Evolutionary conservation across 495 filamentous ascomycete genomes (phyloP), one percentile per base, ranked within the genome.

Genomic region (Schizothecium vesticola): DNA sequence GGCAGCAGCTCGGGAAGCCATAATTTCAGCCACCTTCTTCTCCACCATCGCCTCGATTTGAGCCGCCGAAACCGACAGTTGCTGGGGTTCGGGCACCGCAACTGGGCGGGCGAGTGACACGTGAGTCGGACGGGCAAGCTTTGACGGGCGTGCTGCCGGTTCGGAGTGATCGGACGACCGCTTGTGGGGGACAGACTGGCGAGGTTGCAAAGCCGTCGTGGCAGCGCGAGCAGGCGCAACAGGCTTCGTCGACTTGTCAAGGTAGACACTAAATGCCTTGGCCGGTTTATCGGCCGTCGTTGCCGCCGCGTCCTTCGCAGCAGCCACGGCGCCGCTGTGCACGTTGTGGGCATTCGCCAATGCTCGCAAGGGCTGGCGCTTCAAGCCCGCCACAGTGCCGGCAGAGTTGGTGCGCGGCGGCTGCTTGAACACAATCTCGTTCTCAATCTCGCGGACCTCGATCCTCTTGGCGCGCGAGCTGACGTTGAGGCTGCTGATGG

Each of bases 381-480:
- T 76, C 7, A 88, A 80, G 9, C 78, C 80, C 2, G 78, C 60
- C 24, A 84, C 83, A 1, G 71, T 67, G 8, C 80, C 69, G 10
- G 85, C 69, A 0, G 86, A 83, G 33, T 81, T 84, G 22, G 80
- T 77, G 61, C 88, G 85, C 5, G 87, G 86, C 23, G 87, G 86
- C 16, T 89, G 88, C 72, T 91, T 92, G 80, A 90, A 93, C 25
- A 96, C 87, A 0, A 93, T 89, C 72, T 96, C 92, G 74, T 97
- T 97, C 76, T 98, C 94, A 56, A 97, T 88, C 74, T 97, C 94
- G 66, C 92, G 88, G 10, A 97, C 89, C 77, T 99, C 94, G 69
- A 99, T 97, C 75, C 96, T 93, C 82, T 97, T 97, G 33, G 95
- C 96, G 24, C 95, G 86, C 59, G 95, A 97, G 72, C 94, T 94